These are phyloP conservation scores for Talaromyces sp. DNA, from an alignment of 2,329 filamentous ascomycete genomes.

Conservation along the genomic window DNA sequence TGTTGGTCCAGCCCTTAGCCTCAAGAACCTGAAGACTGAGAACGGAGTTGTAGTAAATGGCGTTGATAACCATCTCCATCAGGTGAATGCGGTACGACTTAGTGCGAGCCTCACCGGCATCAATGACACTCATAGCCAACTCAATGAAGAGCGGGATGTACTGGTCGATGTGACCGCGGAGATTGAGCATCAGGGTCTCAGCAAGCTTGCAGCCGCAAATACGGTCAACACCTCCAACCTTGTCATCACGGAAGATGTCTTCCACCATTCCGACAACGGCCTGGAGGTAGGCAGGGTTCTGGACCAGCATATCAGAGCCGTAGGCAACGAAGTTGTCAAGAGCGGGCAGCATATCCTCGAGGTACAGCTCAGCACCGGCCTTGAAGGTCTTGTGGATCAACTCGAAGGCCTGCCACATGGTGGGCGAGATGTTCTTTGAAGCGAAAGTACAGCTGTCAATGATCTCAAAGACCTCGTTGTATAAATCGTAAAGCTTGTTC, in stretches of 20 bases:
- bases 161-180: conserved; percentile 83
- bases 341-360: conserved; percentile 98
- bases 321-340: conserved; percentile 98
- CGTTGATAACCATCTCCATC: conserved; percentile 99
- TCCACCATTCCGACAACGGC: conserved; percentile 92
- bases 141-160: conserved; percentile 86
- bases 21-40: conserved; percentile 87
- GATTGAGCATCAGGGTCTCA: conserved; percentile 94
- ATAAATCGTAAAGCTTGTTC: conserved; percentile 96
- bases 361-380: conserved; percentile 91
- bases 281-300: conserved; percentile 83
- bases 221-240: conserved; percentile 88
- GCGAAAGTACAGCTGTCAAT: conserved; percentile 99
- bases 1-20: conserved; percentile 90
- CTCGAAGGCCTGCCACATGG: conserved; percentile 99
- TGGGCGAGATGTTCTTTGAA: conserved; percentile 90
- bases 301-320: conserved; percentile 75
- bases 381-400: conserved; percentile 97
- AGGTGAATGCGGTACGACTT: conserved; percentile 94
- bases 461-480: conserved; percentile 98
- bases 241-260: conserved; percentile 90
- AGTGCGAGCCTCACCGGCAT: conserved; percentile 74
- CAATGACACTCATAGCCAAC: conserved; percentile 81
- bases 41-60: conserved; percentile 93
- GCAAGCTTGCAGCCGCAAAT: conserved; percentile 98